Conservation (phyloP, 2,329 filamentous ascomycete species). For the Phialemonium atrogriseum region DNA sequence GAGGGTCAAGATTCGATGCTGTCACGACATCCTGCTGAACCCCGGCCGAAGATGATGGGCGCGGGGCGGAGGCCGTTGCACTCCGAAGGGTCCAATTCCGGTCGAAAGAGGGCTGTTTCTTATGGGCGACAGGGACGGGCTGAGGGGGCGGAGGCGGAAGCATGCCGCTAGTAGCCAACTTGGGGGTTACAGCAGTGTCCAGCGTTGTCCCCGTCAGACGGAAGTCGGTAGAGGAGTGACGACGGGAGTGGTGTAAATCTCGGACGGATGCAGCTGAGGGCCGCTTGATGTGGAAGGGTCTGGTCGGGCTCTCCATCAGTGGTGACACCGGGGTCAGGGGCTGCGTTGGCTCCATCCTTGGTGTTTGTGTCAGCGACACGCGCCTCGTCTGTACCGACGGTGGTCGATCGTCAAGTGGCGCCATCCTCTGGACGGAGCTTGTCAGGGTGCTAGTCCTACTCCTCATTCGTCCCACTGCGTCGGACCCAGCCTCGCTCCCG, state of each 20-base stretch:
- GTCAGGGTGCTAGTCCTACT: constrained; percentile 53
- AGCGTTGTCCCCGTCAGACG: constrained; percentile 32
- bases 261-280: constrained; percentile 78
- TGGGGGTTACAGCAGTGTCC: constrained; percentile 27
- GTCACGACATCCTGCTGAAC: constrained; percentile 35
- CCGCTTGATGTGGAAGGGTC: constrained; percentile 43
- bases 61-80: constrained; percentile 30
- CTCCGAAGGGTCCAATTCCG: constrained; percentile 59
- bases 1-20: constrained; percentile 28
- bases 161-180: constrained; percentile 32
- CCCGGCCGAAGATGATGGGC: constrained; percentile 46
- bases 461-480: constrained; percentile 40
- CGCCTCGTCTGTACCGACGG: constrained; percentile 39
- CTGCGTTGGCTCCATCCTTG: constrained; percentile 34
- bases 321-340: constrained; percentile 32
- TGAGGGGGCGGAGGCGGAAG: constrained; percentile 29
- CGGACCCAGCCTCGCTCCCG: constrained; percentile 50
- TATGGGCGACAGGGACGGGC: constrained; percentile 35
- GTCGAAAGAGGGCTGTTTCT: constrained; percentile 62
- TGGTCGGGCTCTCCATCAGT: constrained; percentile 36
- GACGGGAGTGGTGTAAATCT: constrained; percentile 73
- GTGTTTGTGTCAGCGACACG: constrained; percentile 41
- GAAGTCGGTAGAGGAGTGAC: constrained; percentile 81
- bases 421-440: constrained; percentile 31
- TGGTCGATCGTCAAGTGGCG: constrained; percentile 33